Base-by-base conservation (phyloP, 805 yeast species). In the Ogataea philodendri region DNA sequence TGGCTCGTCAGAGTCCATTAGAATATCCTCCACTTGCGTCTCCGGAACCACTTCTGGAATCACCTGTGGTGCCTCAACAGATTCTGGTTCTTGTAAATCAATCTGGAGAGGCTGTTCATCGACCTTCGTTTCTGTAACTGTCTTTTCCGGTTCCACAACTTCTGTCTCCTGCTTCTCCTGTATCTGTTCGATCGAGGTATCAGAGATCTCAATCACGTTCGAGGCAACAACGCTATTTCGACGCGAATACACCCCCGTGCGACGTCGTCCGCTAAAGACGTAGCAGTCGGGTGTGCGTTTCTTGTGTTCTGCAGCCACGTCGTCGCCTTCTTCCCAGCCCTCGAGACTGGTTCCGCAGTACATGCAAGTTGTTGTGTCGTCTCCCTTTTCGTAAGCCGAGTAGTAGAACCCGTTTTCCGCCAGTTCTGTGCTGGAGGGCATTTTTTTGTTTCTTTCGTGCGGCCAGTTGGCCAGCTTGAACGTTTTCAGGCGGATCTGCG, bases 281-380 rank as follows among this genome's bases (percentile, higher is more conserved):
- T 63, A 59, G 54, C 82, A 69, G 17, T 62, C 50, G 3, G 64
- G 66, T 15, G 61, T 56, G 32, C 73, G 53, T 35, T 60, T 56
- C n/a, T 51, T 43, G 51, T 84, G 93, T 45, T 78, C 87, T 10
- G 46, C 63, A 7, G 69, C 40, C 0, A 89, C 90, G 39, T 72
- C 76, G 57, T 85, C 93, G 2, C 63, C 67, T 1, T 59, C 53
- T 39, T 74, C 84, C 94, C 94, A 84, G 3, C 87, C 88, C 35
- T 82, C 83, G 10, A 75, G 59, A 1, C 81, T 70, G 13, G 72
- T 61, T 8, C 73, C 74, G 57, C 95, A 84, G 51, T 75, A 76
- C 45, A 74, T 65, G 54, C 95, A 84, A 3, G 74, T 63, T 1
- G 77, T 76, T 17, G 72, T 66, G 52, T 79, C 83, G 34, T 71